These are phyloP conservation scores for Lippia alba DNA, from an alignment of 305 asterid genomes.

Conservation along the genomic window DNA sequence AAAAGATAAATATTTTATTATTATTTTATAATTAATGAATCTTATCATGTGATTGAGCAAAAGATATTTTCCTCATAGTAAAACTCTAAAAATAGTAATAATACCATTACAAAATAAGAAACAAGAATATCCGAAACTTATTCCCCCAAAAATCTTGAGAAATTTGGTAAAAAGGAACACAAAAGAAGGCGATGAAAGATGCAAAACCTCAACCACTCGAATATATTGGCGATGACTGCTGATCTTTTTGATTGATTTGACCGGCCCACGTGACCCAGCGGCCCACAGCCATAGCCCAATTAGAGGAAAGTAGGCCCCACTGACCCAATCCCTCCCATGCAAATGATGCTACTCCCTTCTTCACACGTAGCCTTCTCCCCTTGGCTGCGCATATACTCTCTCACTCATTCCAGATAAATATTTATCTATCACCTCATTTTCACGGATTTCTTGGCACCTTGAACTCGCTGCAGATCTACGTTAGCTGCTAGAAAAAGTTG, in stretches of 20 bases:
- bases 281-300: constrained; percentile 35
- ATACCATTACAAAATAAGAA: background rate
- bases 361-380: constrained; percentile 50
- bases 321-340: constrained; percentile 49
- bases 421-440: constrained; percentile 11
- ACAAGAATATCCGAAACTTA: constrained; percentile 37
- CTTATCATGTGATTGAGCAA: too few species aligned
- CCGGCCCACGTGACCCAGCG: constrained; percentile 36
- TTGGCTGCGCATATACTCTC: constrained; percentile 32
- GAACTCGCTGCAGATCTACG: constrained; percentile 54
- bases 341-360: constrained; percentile 31
- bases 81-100: too few species aligned
- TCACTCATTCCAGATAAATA: background rate
- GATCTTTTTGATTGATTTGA: constrained; percentile 4
- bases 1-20: too few species aligned
- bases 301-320: constrained; percentile 53
- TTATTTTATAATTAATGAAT: too few species aligned
- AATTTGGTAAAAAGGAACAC: background rate
- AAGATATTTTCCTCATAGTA: too few species aligned
- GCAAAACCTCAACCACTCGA: constrained; percentile 40
- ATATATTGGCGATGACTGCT: too few species aligned
- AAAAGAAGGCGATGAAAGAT: constrained; percentile 22
- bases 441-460: constrained; percentile 57
- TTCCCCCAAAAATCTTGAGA: background rate
- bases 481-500: too few species aligned